Conservation (phyloP, 768 basidiomycete genomes). For the Boletus reticulatus region DNA sequence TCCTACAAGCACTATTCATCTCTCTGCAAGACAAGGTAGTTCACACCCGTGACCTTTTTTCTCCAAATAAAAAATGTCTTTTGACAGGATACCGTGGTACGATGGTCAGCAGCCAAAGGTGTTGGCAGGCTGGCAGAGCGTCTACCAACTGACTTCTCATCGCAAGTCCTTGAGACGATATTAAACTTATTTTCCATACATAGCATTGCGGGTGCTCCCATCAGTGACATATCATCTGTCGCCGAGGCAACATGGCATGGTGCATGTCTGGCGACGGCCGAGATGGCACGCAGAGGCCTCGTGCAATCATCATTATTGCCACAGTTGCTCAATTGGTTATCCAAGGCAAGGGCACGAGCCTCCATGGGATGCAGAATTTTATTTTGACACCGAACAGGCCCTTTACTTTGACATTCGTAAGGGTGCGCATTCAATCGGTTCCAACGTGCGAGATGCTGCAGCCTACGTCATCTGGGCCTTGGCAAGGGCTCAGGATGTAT, state of each 20-base stretch:
- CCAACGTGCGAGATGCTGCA: constrained; percentile 92
- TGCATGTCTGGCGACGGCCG: constrained; percentile 87
- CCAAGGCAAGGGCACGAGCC: constrained; percentile 53
- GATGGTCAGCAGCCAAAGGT: constrained; percentile 94
- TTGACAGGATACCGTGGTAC: constrained; percentile 84
- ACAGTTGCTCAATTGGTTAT: constrained; percentile 72
- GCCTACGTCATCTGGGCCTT: constrained; percentile 95
- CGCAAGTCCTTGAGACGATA: constrained; percentile 81
- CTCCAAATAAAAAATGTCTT: neutral
- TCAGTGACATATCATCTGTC: constrained; percentile 70
- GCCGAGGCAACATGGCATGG: constrained; percentile 96
- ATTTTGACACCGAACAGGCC: constrained; percentile 50
- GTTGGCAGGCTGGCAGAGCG: constrained; percentile 81
- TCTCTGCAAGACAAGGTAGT: constrained; percentile 79
- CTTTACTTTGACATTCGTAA: constrained; percentile 90
- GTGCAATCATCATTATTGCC: constrained; percentile 56
- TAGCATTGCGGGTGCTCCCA: constrained; percentile 55
- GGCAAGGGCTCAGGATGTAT: constrained; percentile 69
- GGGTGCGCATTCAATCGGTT: constrained; percentile 90
- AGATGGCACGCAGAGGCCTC: constrained; percentile 83
- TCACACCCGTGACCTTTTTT: neutral
- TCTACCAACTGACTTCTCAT: constrained; percentile 69
- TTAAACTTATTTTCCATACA: constrained; percentile 77
- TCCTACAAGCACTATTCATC: constrained; percentile 70
- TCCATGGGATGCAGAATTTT: constrained; percentile 10